phyloP scores from a whole-genome alignment of 2,329 filamentous ascomycete species.

The Triangularia setosa region DNA sequence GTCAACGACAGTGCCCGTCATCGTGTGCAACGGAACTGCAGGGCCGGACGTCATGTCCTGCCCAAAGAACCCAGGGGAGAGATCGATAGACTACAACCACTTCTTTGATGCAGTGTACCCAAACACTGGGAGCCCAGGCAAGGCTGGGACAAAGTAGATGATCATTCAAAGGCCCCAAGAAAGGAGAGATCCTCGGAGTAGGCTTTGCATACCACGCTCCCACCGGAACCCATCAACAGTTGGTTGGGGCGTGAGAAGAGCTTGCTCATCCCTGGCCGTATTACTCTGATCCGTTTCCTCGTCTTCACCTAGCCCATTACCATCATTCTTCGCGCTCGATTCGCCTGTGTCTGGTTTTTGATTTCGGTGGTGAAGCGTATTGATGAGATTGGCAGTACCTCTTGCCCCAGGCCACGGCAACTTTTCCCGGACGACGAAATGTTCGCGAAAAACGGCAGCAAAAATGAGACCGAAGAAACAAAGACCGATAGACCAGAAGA shows the following conservation, averaged over 20 bases:
- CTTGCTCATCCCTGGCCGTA: background rate
- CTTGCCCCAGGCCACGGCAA: background rate
- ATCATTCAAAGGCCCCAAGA: background rate
- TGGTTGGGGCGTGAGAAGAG: background rate
- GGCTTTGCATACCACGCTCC: background rate
- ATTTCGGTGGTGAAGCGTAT: background rate
- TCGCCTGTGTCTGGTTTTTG: background rate
- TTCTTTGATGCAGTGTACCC: background rate
- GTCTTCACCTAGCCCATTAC: background rate
- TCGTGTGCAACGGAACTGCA: background rate
- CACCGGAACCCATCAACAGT: background rate
- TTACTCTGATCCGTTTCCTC: background rate
- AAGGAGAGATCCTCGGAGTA: background rate
- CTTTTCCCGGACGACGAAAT: background rate
- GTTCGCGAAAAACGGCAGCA: background rate
- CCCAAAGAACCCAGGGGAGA: background rate
- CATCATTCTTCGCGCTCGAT: background rate
- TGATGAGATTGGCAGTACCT: background rate
- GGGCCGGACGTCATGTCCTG: background rate
- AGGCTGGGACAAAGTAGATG: background rate
- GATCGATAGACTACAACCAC: background rate
- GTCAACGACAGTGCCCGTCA: background rate
- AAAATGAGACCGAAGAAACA: background rate
- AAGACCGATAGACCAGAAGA: background rate
- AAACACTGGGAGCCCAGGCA: background rate